These are phyloP conservation scores for Botryotinia calthae DNA, from an alignment of 2,329 filamentous ascomycete genomes.

Conservation along the genomic window DNA sequence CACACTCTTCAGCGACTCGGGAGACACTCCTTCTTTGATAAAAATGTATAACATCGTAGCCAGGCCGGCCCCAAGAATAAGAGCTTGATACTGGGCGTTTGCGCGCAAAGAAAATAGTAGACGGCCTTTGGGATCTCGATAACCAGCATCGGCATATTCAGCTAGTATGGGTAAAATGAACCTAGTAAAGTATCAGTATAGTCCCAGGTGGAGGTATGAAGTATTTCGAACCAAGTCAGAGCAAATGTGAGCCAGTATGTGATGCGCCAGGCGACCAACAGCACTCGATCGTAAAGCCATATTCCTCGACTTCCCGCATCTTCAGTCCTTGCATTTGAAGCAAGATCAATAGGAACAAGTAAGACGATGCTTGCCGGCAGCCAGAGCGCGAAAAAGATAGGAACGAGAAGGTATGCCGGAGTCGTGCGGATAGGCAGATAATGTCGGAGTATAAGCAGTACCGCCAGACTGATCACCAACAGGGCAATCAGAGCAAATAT, in stretches of 20 bases:
- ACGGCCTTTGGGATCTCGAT: constrained; percentile 78
- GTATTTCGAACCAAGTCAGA: constrained; percentile 72
- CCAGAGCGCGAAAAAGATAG: constrained; percentile 93
- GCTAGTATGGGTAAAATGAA: constrained; percentile 88
- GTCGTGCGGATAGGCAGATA: constrained; percentile 89
- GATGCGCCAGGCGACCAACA: constrained; percentile 90
- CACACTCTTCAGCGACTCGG: constrained; percentile 72
- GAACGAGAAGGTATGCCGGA: constrained; percentile 82
- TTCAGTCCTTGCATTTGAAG: constrained; percentile 74
- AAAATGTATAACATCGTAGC: constrained; percentile 81
- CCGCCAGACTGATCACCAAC: constrained; percentile 68
- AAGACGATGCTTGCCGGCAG: constrained; percentile 88
- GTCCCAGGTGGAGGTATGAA: neutral
- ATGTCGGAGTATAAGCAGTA: constrained; percentile 81
- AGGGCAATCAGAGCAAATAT: constrained; percentile 74
- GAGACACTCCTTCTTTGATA: constrained; percentile 69
- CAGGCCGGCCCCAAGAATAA: constrained; percentile 67
- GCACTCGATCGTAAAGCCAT: constrained; percentile 75
- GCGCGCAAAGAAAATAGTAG: constrained; percentile 80
- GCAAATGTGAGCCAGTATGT: constrained; percentile 97
- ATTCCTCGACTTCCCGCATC: constrained; percentile 73
- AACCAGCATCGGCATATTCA: constrained; percentile 92
- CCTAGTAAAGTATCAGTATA: constrained; percentile 47
- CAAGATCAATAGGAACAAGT: constrained; percentile 92
- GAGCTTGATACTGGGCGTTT: constrained; percentile 86